phyloP scores from a whole-genome alignment of 2,329 filamentous ascomycete genomes.

The Talaromyces rugulosus region DNA sequence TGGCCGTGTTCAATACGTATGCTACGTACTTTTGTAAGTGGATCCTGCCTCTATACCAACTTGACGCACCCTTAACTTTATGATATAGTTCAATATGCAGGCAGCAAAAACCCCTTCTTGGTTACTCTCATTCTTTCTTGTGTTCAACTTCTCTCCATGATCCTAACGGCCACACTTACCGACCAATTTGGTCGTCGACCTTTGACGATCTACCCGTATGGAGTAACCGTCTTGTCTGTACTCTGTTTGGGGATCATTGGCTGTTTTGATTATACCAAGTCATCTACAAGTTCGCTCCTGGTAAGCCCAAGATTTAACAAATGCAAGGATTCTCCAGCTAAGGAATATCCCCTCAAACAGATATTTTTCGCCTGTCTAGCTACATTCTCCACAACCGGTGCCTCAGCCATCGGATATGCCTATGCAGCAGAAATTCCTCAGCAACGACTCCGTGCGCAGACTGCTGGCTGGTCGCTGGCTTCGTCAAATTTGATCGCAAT shows the following conservation, averaged over 20 bases:
- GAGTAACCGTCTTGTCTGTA: conserved; percentile 33
- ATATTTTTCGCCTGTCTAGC: conserved; percentile 42
- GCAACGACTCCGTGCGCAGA: conserved; percentile 39
- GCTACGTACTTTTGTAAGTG: conserved; percentile 37
- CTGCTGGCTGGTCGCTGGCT: conserved; percentile 38
- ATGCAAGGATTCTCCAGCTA: not conserved
- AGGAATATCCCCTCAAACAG: conserved; percentile 19
- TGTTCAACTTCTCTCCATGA: conserved; percentile 41
- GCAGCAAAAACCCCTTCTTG: conserved; percentile 38
- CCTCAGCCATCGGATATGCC: conserved; percentile 41
- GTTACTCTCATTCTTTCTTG: conserved; percentile 41
- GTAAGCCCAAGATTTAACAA: conserved; percentile 19
- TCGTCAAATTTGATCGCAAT: conserved; percentile 38
- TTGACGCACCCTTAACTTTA: not conserved
- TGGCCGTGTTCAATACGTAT: conserved; percentile 38
- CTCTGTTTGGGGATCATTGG: conserved; percentile 38
- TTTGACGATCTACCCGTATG: conserved; percentile 39
- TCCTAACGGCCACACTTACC: conserved; percentile 32
- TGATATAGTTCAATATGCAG: conserved; percentile 37
- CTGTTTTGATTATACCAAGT: conserved; percentile 35
- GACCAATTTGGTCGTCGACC: conserved; percentile 35
- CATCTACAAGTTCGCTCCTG: conserved; percentile 32
- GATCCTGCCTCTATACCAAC: not conserved
- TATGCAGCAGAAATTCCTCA: conserved; percentile 40
- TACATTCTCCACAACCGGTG: conserved; percentile 40